Percentiles rank a stretch among this genome's conserved stretches.
Conservation (phyloP, 768 basidiomycete genomes). For the Boletus sp. region DNA sequence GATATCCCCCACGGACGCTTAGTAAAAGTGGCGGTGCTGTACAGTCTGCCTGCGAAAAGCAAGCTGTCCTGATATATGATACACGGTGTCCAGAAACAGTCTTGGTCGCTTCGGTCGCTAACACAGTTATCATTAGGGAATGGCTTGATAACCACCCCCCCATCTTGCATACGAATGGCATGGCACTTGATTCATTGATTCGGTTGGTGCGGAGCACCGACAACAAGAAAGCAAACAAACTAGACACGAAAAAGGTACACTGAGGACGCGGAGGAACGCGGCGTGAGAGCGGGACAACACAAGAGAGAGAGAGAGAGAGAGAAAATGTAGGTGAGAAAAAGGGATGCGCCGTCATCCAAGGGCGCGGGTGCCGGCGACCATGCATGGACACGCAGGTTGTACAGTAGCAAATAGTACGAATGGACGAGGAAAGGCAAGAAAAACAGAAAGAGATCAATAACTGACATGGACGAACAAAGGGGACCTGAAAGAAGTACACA, state of each 20-base stretch:
- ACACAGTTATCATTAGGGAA: too few relatives aligned
- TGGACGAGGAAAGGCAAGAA: background rate
- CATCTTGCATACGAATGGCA: too few relatives aligned
- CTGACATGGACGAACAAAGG: background rate
- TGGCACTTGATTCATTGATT: background rate
- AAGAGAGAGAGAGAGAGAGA: background rate
- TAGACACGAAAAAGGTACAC: conserved; percentile 33
- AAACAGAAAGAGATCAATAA: background rate
- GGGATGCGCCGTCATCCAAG: too few relatives aligned
- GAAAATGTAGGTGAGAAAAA: background rate
- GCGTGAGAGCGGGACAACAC: background rate
- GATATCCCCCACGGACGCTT: too few relatives aligned
- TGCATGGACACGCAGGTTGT: background rate
- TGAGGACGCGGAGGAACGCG: background rate
- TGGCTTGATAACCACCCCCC: too few relatives aligned
- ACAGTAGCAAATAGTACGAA: background rate
- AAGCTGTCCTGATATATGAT: too few relatives aligned
- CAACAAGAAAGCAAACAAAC: background rate
- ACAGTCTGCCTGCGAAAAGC: too few relatives aligned
- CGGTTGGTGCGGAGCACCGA: background rate
- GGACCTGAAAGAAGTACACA: conserved; percentile 10
- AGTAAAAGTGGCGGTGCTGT: too few relatives aligned
- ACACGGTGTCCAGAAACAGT: too few relatives aligned
- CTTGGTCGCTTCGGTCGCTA: too few relatives aligned
- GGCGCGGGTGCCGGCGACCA: too few relatives aligned